These are phyloP conservation scores for Gastrolobium bilobum DNA, from an alignment of 306 rosid genomes.

Conservation along the genomic window DNA sequence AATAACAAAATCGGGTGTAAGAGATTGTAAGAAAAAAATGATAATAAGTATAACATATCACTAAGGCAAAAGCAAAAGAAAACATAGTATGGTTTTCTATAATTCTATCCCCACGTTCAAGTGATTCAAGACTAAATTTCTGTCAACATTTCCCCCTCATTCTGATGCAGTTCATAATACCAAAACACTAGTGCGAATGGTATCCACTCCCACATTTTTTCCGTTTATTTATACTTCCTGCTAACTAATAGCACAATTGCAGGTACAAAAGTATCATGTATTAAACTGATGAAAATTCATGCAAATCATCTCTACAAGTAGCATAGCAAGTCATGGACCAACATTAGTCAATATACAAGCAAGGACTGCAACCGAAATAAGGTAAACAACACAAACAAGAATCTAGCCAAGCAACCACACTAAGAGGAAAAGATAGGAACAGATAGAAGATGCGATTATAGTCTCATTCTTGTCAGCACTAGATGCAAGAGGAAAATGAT, in stretches of 20 bases:
- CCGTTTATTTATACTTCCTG: no score
- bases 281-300: neutral
- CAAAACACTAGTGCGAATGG: no score
- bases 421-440: neutral
- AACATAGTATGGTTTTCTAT: neutral
- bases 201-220: no score
- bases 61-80: neutral
- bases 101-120: neutral
- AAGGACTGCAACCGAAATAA: conserved; percentile 13
- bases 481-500: conserved; percentile 21
- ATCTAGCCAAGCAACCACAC: conserved; percentile 22
- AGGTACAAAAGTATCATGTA: no score
- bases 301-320: conserved; percentile 36
- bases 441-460: conserved; percentile 15
- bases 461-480: conserved; percentile 19
- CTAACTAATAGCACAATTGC: no score
- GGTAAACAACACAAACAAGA: conserved; percentile 43
- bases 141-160: neutral
- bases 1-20: no score
- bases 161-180: neutral
- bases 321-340: neutral
- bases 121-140: neutral
- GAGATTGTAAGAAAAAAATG: no score
- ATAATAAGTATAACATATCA: no score
- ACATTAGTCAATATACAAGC: conserved; percentile 33